Evolutionary conservation across 2,329 filamentous ascomycete genomes (phyloP), one percentile per base, ranked within the genome.

Genomic region (Penicillium sp.): DNA sequence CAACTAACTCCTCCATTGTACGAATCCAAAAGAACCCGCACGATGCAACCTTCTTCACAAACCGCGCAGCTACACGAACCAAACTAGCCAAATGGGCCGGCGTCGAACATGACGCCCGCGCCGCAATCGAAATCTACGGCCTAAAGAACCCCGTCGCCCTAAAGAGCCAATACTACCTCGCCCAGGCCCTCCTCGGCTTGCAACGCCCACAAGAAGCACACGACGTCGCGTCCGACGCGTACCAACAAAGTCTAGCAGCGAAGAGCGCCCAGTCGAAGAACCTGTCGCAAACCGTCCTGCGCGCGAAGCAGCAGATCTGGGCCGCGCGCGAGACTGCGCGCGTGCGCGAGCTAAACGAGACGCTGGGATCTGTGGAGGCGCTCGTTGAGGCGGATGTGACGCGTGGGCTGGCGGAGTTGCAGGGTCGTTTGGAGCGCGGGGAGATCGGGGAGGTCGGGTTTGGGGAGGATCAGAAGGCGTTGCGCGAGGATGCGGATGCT

Each of bases 281-380:
- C 21, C 81, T 95, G 39, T 89, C 86, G 0, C 75, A 76, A 15
- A 79, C 86, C 15, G 87, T 96, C 0, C 74, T 95, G 21, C 77
- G 77, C 50, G 88, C 87, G 62, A 95, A 94, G 69, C 91, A 91
- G 69, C 83, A 84, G 55, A 81, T 87, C 34, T 97, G 93, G 88
- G 86, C 91, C 32, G 77, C 81, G 10, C 75, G 75, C 56, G 91
- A 97, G 61, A 68, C 61, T 19, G 60, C 64, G 46, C 61, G 73
- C 31, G 60, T 76, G 38, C 66, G 72, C 43, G 75, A 71, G 58
- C 69, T 73, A 70, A 66, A 71, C 51, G 66, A 65, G 53, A 73
- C 69, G 15, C 57, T 67, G 53, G 66, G 59, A 41, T 63, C 61
- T 49, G 63, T 75, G 24, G 72, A 75, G 57, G 58, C 62, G 43